Percentiles rank a stretch among this genome's conserved stretches.
These are phyloP conservation scores for Dalbergia cultrata DNA, from an alignment of 306 rosid genomes.

Conservation along the genomic window DNA sequence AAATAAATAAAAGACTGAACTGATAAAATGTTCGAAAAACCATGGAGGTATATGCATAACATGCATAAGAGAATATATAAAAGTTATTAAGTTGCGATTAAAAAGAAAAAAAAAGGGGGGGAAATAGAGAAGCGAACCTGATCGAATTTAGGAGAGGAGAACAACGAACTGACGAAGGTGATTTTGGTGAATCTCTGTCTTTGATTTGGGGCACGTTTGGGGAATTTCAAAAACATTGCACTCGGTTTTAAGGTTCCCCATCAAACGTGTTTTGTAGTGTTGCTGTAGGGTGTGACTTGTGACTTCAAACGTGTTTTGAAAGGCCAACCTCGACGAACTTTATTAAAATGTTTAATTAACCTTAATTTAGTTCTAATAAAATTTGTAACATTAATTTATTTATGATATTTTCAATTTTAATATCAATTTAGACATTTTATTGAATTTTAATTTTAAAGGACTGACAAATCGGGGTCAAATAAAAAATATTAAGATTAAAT, in stretches of 20 bases:
- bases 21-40: slow-evolving; percentile 3
- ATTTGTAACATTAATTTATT: too few species aligned
- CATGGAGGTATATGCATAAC: not conserved
- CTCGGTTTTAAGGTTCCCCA: not conserved
- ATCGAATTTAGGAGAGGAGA: slow-evolving; percentile 43
- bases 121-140: slow-evolving; percentile 37
- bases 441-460: too few species aligned
- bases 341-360: not conserved
- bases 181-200: slow-evolving; percentile 50
- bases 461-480: too few species aligned
- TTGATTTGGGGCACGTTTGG: not conserved
- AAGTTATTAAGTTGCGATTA: not conserved
- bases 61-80: slow-evolving; percentile 18
- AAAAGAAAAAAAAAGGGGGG: not conserved
- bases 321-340: not conserved
- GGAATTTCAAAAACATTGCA: not conserved
- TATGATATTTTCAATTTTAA: too few species aligned
- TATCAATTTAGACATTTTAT: too few species aligned
- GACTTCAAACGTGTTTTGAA: slow-evolving; percentile 4
- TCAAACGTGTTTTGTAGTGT: slow-evolving; percentile 27
- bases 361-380: too few species aligned
- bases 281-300: not conserved
- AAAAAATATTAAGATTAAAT: too few species aligned
- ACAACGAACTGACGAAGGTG: not conserved
- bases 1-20: slow-evolving; percentile 9